Evolutionary conservation across 2,329 filamentous ascomycete genomes (phyloP), one percentile per base, ranked within the genome.

Genomic region (Diaporthe vaccinii): DNA sequence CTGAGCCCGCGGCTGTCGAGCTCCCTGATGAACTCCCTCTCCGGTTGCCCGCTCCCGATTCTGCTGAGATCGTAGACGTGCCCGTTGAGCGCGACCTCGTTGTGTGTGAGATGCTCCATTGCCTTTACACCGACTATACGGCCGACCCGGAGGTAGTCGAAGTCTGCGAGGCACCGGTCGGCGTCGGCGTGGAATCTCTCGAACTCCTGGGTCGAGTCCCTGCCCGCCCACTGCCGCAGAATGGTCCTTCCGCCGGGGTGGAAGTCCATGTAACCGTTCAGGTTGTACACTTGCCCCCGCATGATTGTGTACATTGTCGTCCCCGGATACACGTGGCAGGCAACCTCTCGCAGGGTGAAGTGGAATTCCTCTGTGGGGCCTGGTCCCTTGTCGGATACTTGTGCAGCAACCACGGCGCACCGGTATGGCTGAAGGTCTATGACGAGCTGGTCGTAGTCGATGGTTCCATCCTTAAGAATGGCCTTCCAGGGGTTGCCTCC

Each of bases 301-400:
- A 73, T 73, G n/a, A 67, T 73, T 4, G 59, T 67, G 22, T 73
- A 73, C 71, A 73, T 65, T 31, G 57, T 62, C 8, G 46, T 25
- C 59, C 67, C 71, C 20, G 44, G 69, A n/a, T 73, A 73, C 22
- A 41, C 10, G n/a, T 67, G 59, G 41, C 58, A 67, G 31, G 51
- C 71, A 12, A 73, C 59, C 46, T 73, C 71, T 31, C 55, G 53
- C 9, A 9, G 22, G 12, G 71, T 73, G 15, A 55, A 58, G 14
- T 31, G 34, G n/a, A 25, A 36, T 17, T 72, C 69, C 2, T 59
- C 55, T 28, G 2, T 14, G 6, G 41, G 57, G 20, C 51, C 58
- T 46, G 71, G 71, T 15, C 71, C 71, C 39, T 39, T 51, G 5
- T 49, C 17, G 14, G 53, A 55, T 28, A 15, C 46, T 10, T 44